Conservation (phyloP, 768 basidiomycete species). For the Phallus indusiatus region DNA sequence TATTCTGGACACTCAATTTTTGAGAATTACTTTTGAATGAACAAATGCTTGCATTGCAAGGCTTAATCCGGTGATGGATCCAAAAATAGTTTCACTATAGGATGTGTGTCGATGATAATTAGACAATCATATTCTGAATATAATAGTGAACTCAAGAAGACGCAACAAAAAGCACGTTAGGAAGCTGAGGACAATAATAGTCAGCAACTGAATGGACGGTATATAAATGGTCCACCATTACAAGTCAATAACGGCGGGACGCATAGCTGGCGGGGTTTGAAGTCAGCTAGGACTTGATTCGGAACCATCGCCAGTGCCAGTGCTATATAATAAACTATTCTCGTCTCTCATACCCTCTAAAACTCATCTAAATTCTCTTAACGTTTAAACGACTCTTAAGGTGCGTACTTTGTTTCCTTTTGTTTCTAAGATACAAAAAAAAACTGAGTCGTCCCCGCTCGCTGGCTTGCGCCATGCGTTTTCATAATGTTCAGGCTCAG, state of each 20-base stretch:
- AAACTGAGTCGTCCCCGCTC: background rate
- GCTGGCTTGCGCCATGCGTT: background rate
- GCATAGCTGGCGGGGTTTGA: constrained; percentile 3
- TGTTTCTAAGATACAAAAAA: background rate
- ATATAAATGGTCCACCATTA: background rate
- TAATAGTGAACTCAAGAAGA: too few relatives aligned
- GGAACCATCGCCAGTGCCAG: background rate
- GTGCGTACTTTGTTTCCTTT: background rate
- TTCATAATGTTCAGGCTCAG: background rate
- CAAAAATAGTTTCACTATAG: too few relatives aligned
- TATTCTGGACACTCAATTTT: too few relatives aligned
- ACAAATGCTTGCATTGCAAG: too few relatives aligned
- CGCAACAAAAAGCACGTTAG: too few relatives aligned
- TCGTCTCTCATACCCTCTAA: background rate
- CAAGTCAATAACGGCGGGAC: background rate
- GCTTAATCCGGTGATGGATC: too few relatives aligned
- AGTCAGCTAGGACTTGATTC: background rate
- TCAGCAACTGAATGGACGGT: too few relatives aligned
- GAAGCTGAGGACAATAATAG: too few relatives aligned
- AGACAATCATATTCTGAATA: too few relatives aligned
- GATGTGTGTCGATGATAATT: too few relatives aligned
- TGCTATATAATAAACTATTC: background rate
- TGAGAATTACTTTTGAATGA: too few relatives aligned
- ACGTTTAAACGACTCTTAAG: background rate
- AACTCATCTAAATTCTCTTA: background rate